phyloP scores from a whole-genome alignment of 495 filamentous ascomycete genomes.

The Tuber borchii region DNA sequence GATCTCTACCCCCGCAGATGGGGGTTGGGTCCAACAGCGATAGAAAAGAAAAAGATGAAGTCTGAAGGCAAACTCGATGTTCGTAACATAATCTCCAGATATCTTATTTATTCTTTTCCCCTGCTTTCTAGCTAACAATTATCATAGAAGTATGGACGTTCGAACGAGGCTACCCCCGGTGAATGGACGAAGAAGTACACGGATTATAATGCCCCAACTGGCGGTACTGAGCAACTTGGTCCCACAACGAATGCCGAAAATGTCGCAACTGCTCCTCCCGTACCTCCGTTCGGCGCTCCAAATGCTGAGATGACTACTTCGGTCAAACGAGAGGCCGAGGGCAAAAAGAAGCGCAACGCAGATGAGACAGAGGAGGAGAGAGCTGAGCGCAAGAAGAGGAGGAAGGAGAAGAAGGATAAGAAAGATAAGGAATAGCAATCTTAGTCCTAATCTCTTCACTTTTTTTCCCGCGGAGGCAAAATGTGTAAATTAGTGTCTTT shows the following conservation, averaged over 20 bases:
- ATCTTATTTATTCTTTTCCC: not conserved
- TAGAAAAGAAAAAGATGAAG: conserved; percentile 99
- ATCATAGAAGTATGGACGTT: conserved; percentile 74
- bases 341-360: conserved; percentile 66
- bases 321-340: conserved; percentile 45
- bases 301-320: conserved; percentile 46
- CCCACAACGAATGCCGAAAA: conserved; percentile 40
- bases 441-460: not conserved
- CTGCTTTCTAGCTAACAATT: not conserved
- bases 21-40: conserved; percentile 83
- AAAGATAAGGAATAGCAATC: conserved; percentile 45
- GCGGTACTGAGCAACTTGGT: conserved; percentile 45
- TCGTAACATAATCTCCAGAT: conserved; percentile 38
- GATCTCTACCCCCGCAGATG: conserved; percentile 91
- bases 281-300: conserved; percentile 41
- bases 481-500: conserved; percentile 33
- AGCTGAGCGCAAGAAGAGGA: conserved; percentile 67
- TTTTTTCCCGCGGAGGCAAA: not conserved
- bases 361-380: conserved; percentile 74
- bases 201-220: conserved; percentile 63
- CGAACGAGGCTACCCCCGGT: conserved; percentile 84
- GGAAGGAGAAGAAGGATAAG: conserved; percentile 64
- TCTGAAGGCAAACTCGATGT: conserved; percentile 91
- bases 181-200: conserved; percentile 86
- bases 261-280: conserved; percentile 43